Percentiles rank a stretch among this genome's conserved stretches.
These are phyloP conservation scores for Silene latifolia DNA, from an alignment of 148 eudicot species.

Conservation along the genomic window DNA sequence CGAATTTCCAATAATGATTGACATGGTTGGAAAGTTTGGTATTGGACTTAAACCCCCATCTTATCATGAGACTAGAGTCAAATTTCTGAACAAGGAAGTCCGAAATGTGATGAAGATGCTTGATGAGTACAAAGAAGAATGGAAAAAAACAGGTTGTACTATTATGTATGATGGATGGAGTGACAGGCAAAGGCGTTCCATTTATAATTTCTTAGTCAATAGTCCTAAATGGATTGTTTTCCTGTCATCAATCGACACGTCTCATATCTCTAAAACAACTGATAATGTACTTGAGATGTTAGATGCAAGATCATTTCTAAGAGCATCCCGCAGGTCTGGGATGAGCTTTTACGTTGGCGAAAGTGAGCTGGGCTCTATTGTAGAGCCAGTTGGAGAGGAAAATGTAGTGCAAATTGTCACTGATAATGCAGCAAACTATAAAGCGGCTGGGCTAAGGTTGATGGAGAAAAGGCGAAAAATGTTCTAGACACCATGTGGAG, in stretches of 20 bases:
- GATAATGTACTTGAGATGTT: constrained; percentile 17
- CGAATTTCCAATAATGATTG: neutral
- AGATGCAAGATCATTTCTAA: too few species aligned
- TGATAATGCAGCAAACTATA: neutral
- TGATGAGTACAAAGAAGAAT: neutral
- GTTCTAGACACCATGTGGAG: neutral
- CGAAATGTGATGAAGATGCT: neutral
- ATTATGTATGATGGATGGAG: too few species aligned
- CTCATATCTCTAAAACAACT: neutral
- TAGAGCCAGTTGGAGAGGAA: constrained; percentile 10
- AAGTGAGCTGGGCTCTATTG: too few species aligned
- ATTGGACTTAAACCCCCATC: neutral
- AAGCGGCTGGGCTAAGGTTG: neutral
- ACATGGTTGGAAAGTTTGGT: too few species aligned
- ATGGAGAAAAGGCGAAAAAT: neutral
- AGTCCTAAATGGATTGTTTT: constrained; percentile 6
- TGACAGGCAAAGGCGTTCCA: too few species aligned
- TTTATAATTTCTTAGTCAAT: neutral
- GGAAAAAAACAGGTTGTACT: neutral
- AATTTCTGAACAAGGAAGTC: neutral
- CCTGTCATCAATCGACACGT: constrained; percentile 16
- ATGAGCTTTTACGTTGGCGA: too few species aligned
- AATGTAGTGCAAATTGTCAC: neutral
- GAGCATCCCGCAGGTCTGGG: too few species aligned
- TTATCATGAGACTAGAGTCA: constrained; percentile 10